These are phyloP conservation scores for Neobulgaria alba DNA, from an alignment of 2,329 filamentous ascomycete species.

Conservation along the genomic window DNA sequence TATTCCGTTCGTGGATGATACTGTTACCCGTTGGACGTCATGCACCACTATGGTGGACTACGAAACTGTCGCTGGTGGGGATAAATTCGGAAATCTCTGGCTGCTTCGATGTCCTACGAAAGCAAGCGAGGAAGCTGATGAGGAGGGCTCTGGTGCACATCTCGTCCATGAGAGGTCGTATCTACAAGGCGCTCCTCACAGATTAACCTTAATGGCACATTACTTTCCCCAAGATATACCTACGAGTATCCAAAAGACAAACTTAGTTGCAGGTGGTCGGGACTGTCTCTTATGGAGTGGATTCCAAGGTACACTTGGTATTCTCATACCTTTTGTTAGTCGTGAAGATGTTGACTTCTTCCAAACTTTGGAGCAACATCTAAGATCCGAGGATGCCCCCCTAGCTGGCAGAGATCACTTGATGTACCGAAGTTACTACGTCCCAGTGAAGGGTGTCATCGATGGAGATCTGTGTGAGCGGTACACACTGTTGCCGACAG, in stretches of 20 bases:
- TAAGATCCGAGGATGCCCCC: constrained; percentile 79
- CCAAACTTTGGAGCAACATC: constrained; percentile 81
- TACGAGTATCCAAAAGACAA: constrained; percentile 80
- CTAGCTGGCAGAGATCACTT: constrained; percentile 89
- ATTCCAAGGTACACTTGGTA: constrained; percentile 86
- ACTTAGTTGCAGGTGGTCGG: constrained; percentile 82
- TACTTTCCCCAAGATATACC: constrained; percentile 90
- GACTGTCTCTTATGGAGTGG: constrained; percentile 91
- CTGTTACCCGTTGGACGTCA: constrained; percentile 82
- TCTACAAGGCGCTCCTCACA: constrained; percentile 79
- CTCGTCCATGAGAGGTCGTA: constrained; percentile 86
- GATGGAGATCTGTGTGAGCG: constrained; percentile 95
- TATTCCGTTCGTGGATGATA: constrained; percentile 90
- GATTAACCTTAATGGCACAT: constrained; percentile 77
- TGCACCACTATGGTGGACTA: constrained; percentile 94
- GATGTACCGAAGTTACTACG: constrained; percentile 92
- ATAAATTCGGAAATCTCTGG: constrained; percentile 98
- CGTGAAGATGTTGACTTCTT: constrained; percentile 97
- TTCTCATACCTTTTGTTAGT: constrained; percentile 82
- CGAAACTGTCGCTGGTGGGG: constrained; percentile 86
- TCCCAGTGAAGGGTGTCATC: constrained; percentile 91
- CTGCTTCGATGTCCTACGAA: constrained; percentile 81
- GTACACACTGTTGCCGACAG: constrained; percentile 72
- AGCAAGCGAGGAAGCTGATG: constrained; percentile 81
- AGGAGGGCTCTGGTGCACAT: constrained; percentile 82